phyloP scores from a whole-genome alignment of 148 eudicot genomes.

The Rheum nobile region DNA sequence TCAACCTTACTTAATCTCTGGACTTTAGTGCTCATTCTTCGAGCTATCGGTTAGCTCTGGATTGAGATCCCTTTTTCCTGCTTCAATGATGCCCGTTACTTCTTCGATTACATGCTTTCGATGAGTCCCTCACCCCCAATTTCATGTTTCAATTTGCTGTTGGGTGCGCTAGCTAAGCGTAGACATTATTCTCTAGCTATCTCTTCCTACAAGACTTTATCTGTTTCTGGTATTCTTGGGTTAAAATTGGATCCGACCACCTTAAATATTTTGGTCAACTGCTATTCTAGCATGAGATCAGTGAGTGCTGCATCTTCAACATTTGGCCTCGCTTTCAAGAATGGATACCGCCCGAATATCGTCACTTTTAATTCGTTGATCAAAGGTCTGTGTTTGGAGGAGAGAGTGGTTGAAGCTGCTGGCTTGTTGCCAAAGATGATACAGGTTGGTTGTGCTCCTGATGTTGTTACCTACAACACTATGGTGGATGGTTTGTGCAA shows the following conservation, averaged over 20 bases:
- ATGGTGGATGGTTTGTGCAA: conserved; percentile 22
- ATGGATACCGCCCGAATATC: conserved; percentile 13
- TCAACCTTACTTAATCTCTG: no score
- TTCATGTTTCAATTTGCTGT: no score
- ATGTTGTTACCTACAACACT: conserved; percentile 12
- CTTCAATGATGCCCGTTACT: no score
- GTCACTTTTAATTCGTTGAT: neutral
- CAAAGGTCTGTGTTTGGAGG: neutral
- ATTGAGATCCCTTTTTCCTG: no score
- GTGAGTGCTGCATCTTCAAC: conserved; percentile 15
- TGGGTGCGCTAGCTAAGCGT: no score
- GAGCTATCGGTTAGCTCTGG: no score
- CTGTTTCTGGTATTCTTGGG: neutral
- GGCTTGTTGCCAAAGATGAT: no score
- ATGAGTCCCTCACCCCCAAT: no score
- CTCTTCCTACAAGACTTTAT: conserved; percentile 10
- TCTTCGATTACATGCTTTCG: no score
- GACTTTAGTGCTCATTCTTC: no score
- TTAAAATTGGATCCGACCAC: conserved; percentile 10
- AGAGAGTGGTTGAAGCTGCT: no score
- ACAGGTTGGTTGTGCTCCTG: no score
- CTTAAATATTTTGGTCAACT: conserved; percentile 17
- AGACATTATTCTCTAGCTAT: neutral
- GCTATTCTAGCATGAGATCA: conserved; percentile 16
- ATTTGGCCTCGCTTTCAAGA: conserved; percentile 13